Evolutionary conservation across 306 rosid genomes (phyloP), one percentile per base, ranked within the genome.

Genomic region (Glycine soja): DNA sequence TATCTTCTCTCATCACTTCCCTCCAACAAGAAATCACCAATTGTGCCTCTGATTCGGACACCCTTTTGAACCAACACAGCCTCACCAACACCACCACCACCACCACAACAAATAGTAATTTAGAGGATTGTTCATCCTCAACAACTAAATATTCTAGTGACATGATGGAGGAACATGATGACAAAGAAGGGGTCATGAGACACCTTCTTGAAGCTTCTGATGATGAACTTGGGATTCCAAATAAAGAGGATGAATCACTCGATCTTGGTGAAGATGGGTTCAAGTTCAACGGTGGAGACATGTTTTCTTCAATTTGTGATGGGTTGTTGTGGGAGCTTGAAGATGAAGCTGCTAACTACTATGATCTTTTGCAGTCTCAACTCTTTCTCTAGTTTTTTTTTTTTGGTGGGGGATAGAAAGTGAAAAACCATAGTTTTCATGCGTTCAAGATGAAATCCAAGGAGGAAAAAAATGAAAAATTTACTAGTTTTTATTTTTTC

Each of bases 221-320:
- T 57, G 97, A 92, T 54, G 97, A 94, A 77, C 94, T 94, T 7
- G 98, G 98, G 82, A 90, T 94, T 66, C 98, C 98, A 45, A 86
- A 83, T 8, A 63, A 52, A 15, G 87, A 1, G 10, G 19, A 64
- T 4, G 78, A 5, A 45, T 62, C 12, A 3, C 19, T 36, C 0
- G 71, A 65, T 38, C 71, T 56, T 30, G 81, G 74, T 9, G 87
- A 74, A 1, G 81, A 54, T 38, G 43, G 43, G 7, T 38, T 38
- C 6, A 4, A 82, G 52, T 63, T 84, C 30, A 43, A 54, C 19
- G 82, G 78, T 6, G 83, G 76, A 9, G 84, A 83, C 74, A 89
- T 82, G 50, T 81, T 88, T 56, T 42, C 89, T 10, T 78, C 86
- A 5, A 74, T 82, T 12, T 57, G 82, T 47, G 90, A 89, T 54